phyloP scores from a whole-genome alignment of 768 basidiomycete genomes.

The Lepiota brunneoincarnata region DNA sequence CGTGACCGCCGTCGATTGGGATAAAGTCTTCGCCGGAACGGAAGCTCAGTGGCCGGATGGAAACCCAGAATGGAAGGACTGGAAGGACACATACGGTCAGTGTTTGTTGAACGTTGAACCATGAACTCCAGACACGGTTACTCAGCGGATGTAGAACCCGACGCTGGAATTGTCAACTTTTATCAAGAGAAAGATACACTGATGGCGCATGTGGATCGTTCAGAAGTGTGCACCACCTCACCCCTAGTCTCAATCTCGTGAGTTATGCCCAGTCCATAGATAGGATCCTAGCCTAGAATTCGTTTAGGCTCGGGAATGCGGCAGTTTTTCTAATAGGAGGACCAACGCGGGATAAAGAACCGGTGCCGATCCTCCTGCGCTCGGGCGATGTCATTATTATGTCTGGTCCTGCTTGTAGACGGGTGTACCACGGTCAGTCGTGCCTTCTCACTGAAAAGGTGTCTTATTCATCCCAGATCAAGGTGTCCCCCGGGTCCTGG shows the following conservation, averaged over 20 bases:
- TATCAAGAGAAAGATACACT: constrained; percentile 91
- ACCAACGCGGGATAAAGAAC: constrained; percentile 69
- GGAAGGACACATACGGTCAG: constrained; percentile 78
- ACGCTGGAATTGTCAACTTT: constrained; percentile 96
- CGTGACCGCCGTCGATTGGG: constrained; percentile 70
- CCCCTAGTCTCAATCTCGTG: constrained; percentile 95
- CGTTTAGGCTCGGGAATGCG: constrained; percentile 76
- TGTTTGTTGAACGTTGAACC: too few species aligned
- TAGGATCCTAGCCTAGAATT: not conserved
- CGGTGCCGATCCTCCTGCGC: constrained; percentile 79
- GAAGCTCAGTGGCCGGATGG: constrained; percentile 49
- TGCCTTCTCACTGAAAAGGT: too few species aligned
- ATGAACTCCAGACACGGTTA: not conserved
- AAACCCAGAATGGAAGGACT: constrained; percentile 65
- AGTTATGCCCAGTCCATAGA: constrained; percentile 22
- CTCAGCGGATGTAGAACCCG: constrained; percentile 59
- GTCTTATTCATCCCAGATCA: not conserved
- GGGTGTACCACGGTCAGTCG: constrained; percentile 74
- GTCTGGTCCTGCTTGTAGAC: constrained; percentile 81
- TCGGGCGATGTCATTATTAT: constrained; percentile 93
- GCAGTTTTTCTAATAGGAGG: constrained; percentile 91
- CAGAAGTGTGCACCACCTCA: constrained; percentile 89
- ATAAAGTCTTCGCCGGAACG: constrained; percentile 47
- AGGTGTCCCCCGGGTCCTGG: constrained; percentile 83
- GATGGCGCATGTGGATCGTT: constrained; percentile 97